phyloP scores from a whole-genome alignment of 73 alveolate species.

The Diophrys appendiculata region DNA sequence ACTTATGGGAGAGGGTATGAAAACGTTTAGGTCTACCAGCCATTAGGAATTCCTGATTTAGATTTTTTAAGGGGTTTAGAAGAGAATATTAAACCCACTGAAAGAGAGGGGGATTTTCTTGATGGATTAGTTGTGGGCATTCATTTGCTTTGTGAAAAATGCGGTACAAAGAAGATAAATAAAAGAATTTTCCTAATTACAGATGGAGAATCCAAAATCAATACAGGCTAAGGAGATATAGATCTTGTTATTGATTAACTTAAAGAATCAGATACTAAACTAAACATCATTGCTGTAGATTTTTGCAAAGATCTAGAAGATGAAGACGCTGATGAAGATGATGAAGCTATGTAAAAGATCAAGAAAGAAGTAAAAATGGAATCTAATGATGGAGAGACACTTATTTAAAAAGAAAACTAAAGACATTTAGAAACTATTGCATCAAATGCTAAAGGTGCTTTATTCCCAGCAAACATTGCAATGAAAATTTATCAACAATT shows the following conservation, averaged over 20 bases:
- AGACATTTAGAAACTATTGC: conserved; percentile 60
- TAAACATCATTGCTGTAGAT: conserved; percentile 80
- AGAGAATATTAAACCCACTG: conserved; percentile 38
- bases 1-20: conserved; percentile 55
- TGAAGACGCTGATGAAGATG: conserved; percentile 76
- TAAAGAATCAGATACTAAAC: conserved; percentile 70
- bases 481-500: conserved; percentile 88
- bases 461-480: conserved; percentile 93
- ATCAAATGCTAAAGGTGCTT: conserved; percentile 70
- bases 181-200: conserved; percentile 90
- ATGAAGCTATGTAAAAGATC: conserved; percentile 31
- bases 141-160: conserved; percentile 75
- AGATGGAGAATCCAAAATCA: conserved; percentile 90
- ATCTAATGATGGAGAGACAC: conserved; percentile 62
- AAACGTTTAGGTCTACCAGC: conserved; percentile 58
- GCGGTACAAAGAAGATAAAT: conserved; percentile 77
- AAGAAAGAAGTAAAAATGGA: conserved; percentile 40
- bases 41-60: conserved; percentile 57
- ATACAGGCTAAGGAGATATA: conserved; percentile 56
- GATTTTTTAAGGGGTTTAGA: conserved; percentile 45
- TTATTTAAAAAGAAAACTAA: conserved; percentile 61
- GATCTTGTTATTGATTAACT: conserved; percentile 65
- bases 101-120: conserved; percentile 87
- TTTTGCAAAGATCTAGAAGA: conserved; percentile 74
- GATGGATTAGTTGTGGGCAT: conserved; percentile 91